These are phyloP conservation scores for Cercospora citrullina DNA, from an alignment of 2,329 filamentous ascomycete genomes.

Conservation along the genomic window DNA sequence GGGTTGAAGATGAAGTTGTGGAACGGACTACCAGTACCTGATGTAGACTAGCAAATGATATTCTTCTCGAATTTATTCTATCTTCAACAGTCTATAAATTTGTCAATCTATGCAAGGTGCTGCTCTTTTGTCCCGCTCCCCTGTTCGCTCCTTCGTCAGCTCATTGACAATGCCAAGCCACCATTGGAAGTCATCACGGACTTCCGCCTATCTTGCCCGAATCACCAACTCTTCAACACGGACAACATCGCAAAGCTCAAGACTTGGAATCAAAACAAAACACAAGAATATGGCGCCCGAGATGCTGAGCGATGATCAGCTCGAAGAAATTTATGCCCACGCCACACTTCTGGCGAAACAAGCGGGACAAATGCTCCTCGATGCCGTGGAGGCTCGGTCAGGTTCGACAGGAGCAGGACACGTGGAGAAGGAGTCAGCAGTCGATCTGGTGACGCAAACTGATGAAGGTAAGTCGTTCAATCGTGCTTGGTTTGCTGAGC, in stretches of 20 bases:
- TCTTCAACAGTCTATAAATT: neutral
- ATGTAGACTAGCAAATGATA: slow-evolving; percentile 52
- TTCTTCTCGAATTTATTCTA: neutral
- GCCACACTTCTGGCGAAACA: slow-evolving; percentile 69
- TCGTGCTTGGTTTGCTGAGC: too few species aligned
- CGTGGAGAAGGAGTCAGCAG: slow-evolving; percentile 70
- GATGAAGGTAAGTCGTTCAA: slow-evolving; percentile 65
- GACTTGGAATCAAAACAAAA: neutral
- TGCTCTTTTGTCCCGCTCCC: neutral
- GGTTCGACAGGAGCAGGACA: slow-evolving; percentile 45
- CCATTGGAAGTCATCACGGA: slow-evolving; percentile 2
- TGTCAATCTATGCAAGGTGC: neutral
- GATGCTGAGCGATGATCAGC: slow-evolving; percentile 18
- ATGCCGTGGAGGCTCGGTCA: slow-evolving; percentile 61
- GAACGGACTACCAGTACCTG: slow-evolving; percentile 74
- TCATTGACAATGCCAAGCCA: neutral
- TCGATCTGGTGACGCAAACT: slow-evolving; percentile 76
- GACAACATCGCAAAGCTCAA: neutral
- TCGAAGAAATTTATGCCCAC: slow-evolving; percentile 68
- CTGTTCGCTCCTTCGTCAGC: neutral
- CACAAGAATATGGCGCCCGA: neutral
- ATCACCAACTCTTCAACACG: neutral
- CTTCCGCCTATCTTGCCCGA: neutral
- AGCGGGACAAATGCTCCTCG: slow-evolving; percentile 67
- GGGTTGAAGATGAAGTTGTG: slow-evolving; percentile 71